phyloP scores from a whole-genome alignment of 345 rosid genomes.

The Eucalyptus grandis region DNA sequence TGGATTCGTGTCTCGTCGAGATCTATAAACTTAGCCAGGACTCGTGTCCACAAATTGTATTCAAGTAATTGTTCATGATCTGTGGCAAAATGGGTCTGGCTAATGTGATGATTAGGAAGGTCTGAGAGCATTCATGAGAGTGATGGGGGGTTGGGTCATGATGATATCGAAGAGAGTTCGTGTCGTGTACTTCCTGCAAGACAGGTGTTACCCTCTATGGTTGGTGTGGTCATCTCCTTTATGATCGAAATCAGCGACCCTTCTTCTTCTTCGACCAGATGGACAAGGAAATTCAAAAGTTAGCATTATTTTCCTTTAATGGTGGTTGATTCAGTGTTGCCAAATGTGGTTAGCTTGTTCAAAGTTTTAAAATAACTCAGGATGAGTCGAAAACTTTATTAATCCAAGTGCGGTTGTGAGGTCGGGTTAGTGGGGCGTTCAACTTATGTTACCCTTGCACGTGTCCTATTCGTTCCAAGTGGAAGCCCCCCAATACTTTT shows the following conservation, averaged over 20 bases:
- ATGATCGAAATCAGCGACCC: background rate
- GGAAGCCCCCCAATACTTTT: background rate
- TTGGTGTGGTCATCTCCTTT: background rate
- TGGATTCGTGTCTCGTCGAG: background rate
- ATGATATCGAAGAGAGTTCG: background rate
- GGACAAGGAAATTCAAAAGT: background rate
- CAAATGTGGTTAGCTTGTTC: background rate
- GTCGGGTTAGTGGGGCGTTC: background rate
- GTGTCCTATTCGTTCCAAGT: background rate
- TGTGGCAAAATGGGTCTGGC: background rate
- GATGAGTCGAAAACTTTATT: background rate
- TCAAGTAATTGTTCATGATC: background rate
- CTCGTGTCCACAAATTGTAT: background rate
- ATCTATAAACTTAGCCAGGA: background rate
- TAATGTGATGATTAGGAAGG: background rate
- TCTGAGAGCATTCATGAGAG: background rate
- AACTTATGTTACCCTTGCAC: background rate
- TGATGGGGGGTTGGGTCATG: background rate
- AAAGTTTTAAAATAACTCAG: background rate
- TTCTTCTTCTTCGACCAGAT: background rate
- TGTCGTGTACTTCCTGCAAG: background rate
- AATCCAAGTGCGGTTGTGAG: background rate
- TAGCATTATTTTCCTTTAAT: background rate
- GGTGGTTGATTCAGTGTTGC: background rate
- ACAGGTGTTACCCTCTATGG: background rate